Evolutionary conservation across 352 stramenopile species (phyloP).

Genomic region (Phytophthora multivora): DNA sequence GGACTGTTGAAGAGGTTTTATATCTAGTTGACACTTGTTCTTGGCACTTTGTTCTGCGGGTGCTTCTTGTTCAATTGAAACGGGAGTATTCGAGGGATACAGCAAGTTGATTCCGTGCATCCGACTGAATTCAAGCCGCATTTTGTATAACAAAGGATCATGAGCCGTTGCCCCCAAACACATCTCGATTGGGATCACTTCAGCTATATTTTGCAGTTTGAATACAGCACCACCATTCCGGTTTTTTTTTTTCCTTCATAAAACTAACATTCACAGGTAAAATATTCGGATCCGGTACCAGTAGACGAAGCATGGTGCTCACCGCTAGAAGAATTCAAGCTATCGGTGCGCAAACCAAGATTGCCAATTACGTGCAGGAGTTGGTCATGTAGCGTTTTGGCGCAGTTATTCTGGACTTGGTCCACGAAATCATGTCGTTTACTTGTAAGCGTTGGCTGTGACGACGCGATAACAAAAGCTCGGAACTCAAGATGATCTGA

Average conservation of each 20-base stretch:
- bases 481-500: constrained; percentile 71
- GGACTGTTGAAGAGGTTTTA: constrained; percentile 42
- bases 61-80: not conserved
- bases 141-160: constrained; percentile 33
- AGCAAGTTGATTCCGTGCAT: constrained; percentile 41
- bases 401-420: constrained; percentile 1
- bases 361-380: constrained; percentile 29
- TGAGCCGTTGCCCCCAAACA: constrained; percentile 5
- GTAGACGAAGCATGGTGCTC: constrained; percentile 1
- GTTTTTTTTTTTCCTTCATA: constrained; percentile 11
- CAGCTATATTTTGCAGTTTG: constrained; percentile 33
- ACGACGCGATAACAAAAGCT: constrained; percentile 50
- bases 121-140: constrained; percentile 61
- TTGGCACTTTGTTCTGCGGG: not conserved
- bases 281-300: constrained; percentile 14
- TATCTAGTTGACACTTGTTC: constrained; percentile 27
- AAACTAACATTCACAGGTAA: constrained; percentile 26
- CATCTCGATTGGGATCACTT: constrained; percentile 43
- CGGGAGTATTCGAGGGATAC: constrained; percentile 42
- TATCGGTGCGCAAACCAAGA: constrained; percentile 45
- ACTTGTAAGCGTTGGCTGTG: constrained; percentile 14
- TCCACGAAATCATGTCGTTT: constrained; percentile 1
- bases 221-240: constrained; percentile 7
- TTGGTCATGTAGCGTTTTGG: constrained; percentile 15
- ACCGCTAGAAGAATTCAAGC: constrained; percentile 7